These are phyloP conservation scores for Ustanciosporium gigantosporum DNA, from an alignment of 1,284 basidiomycete genomes.

Conservation along the genomic window DNA sequence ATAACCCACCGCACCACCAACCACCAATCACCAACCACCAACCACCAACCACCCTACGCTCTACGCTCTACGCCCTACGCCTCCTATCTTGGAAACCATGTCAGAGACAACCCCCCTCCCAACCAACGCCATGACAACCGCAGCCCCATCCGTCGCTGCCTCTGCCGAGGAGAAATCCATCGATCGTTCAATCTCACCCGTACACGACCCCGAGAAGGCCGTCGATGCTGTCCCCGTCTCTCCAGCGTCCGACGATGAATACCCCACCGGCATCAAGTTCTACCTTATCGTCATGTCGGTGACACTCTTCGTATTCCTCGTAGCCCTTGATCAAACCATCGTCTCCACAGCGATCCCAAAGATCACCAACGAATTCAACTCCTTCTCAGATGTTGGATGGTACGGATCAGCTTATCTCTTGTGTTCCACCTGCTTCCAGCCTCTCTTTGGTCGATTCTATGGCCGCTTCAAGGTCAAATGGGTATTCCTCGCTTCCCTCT, in stretches of 20 bases:
- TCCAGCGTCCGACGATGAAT: background rate
- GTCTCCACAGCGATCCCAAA: slow-evolving; percentile 48
- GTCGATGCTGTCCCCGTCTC: background rate
- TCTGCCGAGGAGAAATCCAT: background rate
- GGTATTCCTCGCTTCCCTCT: slow-evolving; percentile 26
- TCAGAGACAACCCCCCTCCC: too few species aligned
- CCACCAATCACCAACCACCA: too few species aligned
- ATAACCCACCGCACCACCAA: too few species aligned
- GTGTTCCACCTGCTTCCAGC: slow-evolving; percentile 49
- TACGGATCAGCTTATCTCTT: slow-evolving; percentile 46
- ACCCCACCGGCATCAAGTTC: slow-evolving; percentile 13
- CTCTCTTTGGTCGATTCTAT: slow-evolving; percentile 44
- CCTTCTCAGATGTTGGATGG: slow-evolving; percentile 46
- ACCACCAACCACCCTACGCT: too few species aligned
- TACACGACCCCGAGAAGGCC: background rate
- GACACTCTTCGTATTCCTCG: slow-evolving; percentile 4
- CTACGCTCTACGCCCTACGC: too few species aligned
- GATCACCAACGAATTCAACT: slow-evolving; percentile 43
- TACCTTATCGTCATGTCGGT: slow-evolving; percentile 7
- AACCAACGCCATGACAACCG: too few species aligned
- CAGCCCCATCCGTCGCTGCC: background rate
- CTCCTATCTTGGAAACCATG: too few species aligned
- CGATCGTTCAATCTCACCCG: background rate
- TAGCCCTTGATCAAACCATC: slow-evolving; percentile 43
- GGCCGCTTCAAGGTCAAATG: slow-evolving; percentile 44